These are phyloP conservation scores for Fusarium beomiforme DNA, from an alignment of 2,329 filamentous ascomycete species.

Conservation along the genomic window DNA sequence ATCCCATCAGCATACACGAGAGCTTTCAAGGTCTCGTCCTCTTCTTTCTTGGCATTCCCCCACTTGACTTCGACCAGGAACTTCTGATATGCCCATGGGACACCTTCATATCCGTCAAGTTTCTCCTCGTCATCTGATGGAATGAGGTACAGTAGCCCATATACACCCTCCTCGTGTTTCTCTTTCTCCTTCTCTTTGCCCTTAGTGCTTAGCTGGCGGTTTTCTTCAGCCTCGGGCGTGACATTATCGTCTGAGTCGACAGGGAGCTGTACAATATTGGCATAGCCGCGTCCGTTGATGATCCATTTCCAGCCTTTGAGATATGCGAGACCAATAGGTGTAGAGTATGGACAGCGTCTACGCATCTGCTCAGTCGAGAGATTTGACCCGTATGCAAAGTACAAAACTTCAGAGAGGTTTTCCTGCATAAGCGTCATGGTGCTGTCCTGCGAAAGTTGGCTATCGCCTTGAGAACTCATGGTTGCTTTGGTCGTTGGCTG, in stretches of 20 bases:
- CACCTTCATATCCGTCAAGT: slow-evolving; percentile 70
- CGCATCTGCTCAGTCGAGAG: slow-evolving; percentile 73
- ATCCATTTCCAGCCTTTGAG: slow-evolving; percentile 70
- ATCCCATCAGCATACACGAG: slow-evolving; percentile 69
- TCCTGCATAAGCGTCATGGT: slow-evolving; percentile 50
- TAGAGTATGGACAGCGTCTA: slow-evolving; percentile 66
- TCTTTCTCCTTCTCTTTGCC: slow-evolving; percentile 7
- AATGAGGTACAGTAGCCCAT: slow-evolving; percentile 67
- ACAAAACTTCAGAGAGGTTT: slow-evolving; percentile 55
- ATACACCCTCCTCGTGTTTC: slow-evolving; percentile 55
- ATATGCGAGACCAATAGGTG: slow-evolving; percentile 65
- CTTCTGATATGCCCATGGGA: slow-evolving; percentile 71
- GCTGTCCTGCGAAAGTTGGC: slow-evolving; percentile 50
- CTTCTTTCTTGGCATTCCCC: slow-evolving; percentile 37
- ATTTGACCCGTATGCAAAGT: slow-evolving; percentile 79
- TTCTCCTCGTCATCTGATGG: slow-evolving; percentile 58
- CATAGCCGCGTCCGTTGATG: slow-evolving; percentile 74
- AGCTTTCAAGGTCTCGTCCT: slow-evolving; percentile 48
- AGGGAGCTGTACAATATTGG: slow-evolving; percentile 66
- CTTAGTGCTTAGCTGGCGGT: not conserved
- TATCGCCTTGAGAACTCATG: slow-evolving; percentile 47
- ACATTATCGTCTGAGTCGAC: slow-evolving; percentile 18
- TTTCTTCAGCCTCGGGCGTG: not conserved
- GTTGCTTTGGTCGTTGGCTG: not conserved
- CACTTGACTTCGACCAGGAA: slow-evolving; percentile 47